phyloP scores from a whole-genome alignment of 2,329 filamentous ascomycete genomes.

The Ceratocystis cacaofunesta region DNA sequence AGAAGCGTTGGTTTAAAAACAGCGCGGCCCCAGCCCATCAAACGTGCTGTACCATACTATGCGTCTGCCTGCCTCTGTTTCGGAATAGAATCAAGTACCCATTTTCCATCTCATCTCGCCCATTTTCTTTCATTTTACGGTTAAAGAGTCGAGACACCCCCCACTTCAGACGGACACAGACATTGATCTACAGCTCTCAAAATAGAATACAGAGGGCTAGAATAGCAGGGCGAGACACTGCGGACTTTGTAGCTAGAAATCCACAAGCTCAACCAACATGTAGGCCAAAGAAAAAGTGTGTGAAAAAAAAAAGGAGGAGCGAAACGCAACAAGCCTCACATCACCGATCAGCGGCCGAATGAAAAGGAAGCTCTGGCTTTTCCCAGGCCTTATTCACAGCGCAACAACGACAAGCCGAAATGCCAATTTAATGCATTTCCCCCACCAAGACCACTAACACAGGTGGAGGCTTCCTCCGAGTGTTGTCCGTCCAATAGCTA shows the following conservation, averaged over 20 bases:
- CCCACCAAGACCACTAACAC: neutral
- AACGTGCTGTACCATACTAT: neutral
- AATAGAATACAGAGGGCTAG: neutral
- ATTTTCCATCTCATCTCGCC: neutral
- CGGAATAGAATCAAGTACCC: neutral
- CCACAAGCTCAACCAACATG: neutral
- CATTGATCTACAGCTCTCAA: neutral
- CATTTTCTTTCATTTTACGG: neutral
- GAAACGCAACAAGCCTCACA: neutral
- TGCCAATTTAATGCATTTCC: neutral
- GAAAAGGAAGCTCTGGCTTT: neutral
- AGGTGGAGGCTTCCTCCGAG: neutral
- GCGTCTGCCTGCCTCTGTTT: neutral
- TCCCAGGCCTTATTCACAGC: neutral
- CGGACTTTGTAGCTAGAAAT: neutral
- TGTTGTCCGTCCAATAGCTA: neutral
- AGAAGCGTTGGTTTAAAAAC: neutral
- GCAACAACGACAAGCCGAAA: neutral
- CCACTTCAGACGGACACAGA: slow-evolving; percentile 1
- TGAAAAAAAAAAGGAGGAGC: neutral
- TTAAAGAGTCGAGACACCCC: neutral
- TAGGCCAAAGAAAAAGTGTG: neutral
- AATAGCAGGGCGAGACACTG: neutral
- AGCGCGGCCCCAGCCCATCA: neutral
- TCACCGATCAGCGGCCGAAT: neutral